A percentile compares a stretch with the other conserved stretches of the same genome.
phyloP scores from a whole-genome alignment of 1,139 yeast genomes.

The Hyphopichia fennica region DNA sequence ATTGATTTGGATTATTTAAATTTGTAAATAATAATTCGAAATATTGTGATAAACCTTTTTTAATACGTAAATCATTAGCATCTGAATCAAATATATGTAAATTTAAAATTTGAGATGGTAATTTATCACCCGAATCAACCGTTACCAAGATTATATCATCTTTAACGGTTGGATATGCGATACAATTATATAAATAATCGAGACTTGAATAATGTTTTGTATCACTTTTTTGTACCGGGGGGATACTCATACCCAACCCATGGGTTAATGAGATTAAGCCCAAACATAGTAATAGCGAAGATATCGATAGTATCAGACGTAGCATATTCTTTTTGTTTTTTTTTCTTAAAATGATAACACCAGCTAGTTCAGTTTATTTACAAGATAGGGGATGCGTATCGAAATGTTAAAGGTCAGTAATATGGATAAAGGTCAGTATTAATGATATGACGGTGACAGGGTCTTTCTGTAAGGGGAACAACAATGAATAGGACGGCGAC shows the following conservation, averaged over 20 bases:
- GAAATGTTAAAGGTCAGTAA: no score
- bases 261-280: neutral
- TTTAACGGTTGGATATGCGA: slow-evolving; percentile 37
- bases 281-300: neutral
- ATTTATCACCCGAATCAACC: slow-evolving; percentile 29
- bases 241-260: slow-evolving; percentile 3
- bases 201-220: slow-evolving; percentile 24
- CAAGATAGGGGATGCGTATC: no score
- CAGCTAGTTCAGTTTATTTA: neutral
- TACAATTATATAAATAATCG: slow-evolving; percentile 32
- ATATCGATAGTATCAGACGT: neutral
- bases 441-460: neutral
- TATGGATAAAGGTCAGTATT: neutral
- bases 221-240: slow-evolving; percentile 21
- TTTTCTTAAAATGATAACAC: no score
- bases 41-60: slow-evolving; percentile 29
- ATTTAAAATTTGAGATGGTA: slow-evolving; percentile 36
- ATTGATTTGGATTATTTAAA: slow-evolving; percentile 27
- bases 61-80: slow-evolving; percentile 32
- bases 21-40: slow-evolving; percentile 37
- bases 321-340: neutral
- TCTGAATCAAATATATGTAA: slow-evolving; percentile 40
- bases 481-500: neutral
- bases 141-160: slow-evolving; percentile 40
- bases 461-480: slow-evolving; percentile 2